Evolutionary conservation across 1,139 yeast genomes (phyloP).

Genomic region (Hyphopichia fennica): DNA sequence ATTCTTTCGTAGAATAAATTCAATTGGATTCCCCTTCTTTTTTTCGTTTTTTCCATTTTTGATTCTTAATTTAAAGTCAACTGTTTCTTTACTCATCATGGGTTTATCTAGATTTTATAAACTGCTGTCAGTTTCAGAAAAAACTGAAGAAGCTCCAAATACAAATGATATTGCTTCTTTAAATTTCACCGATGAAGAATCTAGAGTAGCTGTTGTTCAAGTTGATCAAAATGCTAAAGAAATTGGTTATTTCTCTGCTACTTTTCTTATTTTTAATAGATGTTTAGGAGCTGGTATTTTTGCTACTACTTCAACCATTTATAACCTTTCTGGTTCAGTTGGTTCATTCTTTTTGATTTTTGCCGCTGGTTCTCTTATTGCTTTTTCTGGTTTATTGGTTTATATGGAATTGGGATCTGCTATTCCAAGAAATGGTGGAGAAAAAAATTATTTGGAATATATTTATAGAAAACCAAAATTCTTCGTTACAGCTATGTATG

Average conservation of each 20-base stretch:
- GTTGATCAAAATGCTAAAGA: slow-evolving; percentile 54
- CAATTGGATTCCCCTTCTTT: no score
- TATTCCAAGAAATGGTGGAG: slow-evolving; percentile 86
- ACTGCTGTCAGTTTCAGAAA: not conserved
- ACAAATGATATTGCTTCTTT: slow-evolving; percentile 11
- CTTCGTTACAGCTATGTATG: slow-evolving; percentile 72
- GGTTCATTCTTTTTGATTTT: slow-evolving; percentile 73
- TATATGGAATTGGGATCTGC: slow-evolving; percentile 86
- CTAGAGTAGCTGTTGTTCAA: slow-evolving; percentile 38
- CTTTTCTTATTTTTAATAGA: slow-evolving; percentile 70
- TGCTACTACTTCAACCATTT: slow-evolving; percentile 81
- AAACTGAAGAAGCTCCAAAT: slow-evolving; percentile 9
- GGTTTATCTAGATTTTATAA: slow-evolving; percentile 12
- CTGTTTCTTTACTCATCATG: slow-evolving; percentile 10
- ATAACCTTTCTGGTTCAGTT: slow-evolving; percentile 66
- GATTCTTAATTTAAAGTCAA: no score
- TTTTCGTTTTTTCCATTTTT: no score
- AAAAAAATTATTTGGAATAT: slow-evolving; percentile 77
- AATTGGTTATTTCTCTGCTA: slow-evolving; percentile 68
- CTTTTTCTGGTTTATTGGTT: slow-evolving; percentile 71
- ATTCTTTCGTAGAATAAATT: no score
- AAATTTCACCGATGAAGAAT: slow-evolving; percentile 22
- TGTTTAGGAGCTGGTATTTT: slow-evolving; percentile 90
- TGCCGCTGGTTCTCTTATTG: slow-evolving; percentile 75
- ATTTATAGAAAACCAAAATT: slow-evolving; percentile 69